phyloP scores from a whole-genome alignment of 805 yeast species.

The Kodamaea laetipori region DNA sequence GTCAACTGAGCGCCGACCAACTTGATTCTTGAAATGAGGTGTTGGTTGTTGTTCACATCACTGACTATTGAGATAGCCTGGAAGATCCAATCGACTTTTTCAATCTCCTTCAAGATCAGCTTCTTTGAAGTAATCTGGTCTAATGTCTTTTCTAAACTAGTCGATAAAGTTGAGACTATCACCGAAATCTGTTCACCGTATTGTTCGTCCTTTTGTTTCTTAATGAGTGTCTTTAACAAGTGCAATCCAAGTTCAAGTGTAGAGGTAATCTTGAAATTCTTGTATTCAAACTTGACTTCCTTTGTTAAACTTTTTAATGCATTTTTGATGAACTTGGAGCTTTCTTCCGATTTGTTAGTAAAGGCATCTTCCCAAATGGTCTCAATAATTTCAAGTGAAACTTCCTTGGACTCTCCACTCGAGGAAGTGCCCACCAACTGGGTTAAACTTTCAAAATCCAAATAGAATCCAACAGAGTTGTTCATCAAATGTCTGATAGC shows the following conservation, averaged over 20 bases:
- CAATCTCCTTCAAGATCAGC: conserved; percentile 1
- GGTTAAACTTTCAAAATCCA: not conserved
- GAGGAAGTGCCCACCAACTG: conserved; percentile 2
- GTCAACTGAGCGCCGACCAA: not conserved
- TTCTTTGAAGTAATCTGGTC: conserved; percentile 5
- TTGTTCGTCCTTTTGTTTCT: not conserved
- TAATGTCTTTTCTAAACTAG: conserved; percentile 4
- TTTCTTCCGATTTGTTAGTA: conserved; percentile 3
- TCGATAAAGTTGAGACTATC: conserved; percentile 4
- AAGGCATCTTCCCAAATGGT: conserved; percentile 6
- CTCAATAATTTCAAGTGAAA: conserved; percentile 6
- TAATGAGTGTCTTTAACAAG: conserved; percentile 3
- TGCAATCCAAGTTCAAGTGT: conserved; percentile 10
- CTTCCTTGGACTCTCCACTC: conserved; percentile 3
- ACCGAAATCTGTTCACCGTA: not conserved
- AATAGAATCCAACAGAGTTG: not conserved
- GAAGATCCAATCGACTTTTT: conserved; percentile 3
- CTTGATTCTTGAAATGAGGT: not conserved
- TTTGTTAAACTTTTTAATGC: not conserved
- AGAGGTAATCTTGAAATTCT: conserved; percentile 1
- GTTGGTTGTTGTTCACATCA: not conserved
- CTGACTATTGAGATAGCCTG: conserved; percentile 2
- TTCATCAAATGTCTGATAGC: conserved; percentile 9
- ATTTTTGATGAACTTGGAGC: not conserved
- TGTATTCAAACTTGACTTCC: conserved; percentile 2